These are phyloP conservation scores for Cyamopsis tetragonoloba DNA, from an alignment of 306 rosid genomes.

Conservation along the genomic window DNA sequence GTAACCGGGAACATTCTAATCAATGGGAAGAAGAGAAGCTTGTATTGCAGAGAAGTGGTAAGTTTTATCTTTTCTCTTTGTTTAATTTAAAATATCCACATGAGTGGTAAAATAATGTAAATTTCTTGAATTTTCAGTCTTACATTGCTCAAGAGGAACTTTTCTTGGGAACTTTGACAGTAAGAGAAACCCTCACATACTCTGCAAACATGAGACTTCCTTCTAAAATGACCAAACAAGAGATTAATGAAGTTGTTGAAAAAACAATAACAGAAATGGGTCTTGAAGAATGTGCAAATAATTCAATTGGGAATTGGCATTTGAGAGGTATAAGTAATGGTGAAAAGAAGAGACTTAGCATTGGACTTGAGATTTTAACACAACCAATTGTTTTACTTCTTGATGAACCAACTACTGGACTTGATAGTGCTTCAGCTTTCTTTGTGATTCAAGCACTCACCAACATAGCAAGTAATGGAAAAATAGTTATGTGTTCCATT, in stretches of 20 bases:
- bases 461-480: constrained; percentile 52
- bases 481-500: constrained; percentile 54
- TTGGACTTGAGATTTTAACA: constrained; percentile 56
- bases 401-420: constrained; percentile 74
- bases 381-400: constrained; percentile 55
- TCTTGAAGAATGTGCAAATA: constrained; percentile 57
- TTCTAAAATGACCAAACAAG: constrained; percentile 34
- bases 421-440: constrained; percentile 72
- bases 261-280: constrained; percentile 55
- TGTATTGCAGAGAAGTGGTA: constrained; percentile 45
- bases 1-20: constrained; percentile 46
- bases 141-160: constrained; percentile 64
- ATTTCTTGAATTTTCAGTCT: too few species aligned
- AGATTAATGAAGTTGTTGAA: constrained; percentile 38
- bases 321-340: constrained; percentile 64
- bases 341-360: constrained; percentile 66
- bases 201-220: constrained; percentile 68
- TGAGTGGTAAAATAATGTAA: too few species aligned
- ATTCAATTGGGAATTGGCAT: constrained; percentile 62
- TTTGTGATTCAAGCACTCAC: constrained; percentile 53
- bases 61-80: too few species aligned
- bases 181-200: constrained; percentile 58
- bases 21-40: constrained; percentile 43
- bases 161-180: constrained; percentile 61
- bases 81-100: too few species aligned